These are phyloP conservation scores for Trichoderma arundinaceum DNA, from an alignment of 2,329 filamentous ascomycete genomes.

Conservation along the genomic window DNA sequence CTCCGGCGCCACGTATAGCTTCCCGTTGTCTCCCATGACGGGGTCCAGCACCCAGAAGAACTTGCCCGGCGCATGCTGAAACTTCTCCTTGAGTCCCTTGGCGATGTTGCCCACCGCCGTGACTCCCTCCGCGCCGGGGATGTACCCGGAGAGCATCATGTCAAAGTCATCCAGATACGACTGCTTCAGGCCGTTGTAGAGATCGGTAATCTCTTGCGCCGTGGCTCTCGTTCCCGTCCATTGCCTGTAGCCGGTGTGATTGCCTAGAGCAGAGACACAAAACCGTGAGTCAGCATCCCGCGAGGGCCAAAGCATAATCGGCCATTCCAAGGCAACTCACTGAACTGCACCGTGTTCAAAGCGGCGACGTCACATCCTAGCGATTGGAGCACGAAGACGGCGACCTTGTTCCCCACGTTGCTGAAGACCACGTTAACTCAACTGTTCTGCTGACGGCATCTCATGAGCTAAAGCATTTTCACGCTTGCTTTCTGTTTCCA, in stretches of 20 bases:
- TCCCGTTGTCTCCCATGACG: constrained; percentile 96
- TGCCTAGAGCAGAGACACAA: constrained; percentile 64
- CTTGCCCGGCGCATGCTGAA: constrained; percentile 66
- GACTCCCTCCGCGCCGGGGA: constrained; percentile 84
- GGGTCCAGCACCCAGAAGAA: constrained; percentile 99
- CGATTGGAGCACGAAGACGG: constrained; percentile 90
- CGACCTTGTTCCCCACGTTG: constrained; percentile 98
- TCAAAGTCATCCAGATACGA: constrained; percentile 88
- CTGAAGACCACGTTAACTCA: constrained; percentile 53
- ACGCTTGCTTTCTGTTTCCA: constrained; percentile 17
- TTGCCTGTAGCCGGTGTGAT: constrained; percentile 91
- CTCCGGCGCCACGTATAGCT: constrained; percentile 87
- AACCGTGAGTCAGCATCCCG: not conserved
- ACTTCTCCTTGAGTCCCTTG: constrained; percentile 74
- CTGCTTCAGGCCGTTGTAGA: constrained; percentile 84
- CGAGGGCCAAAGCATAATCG: too few relatives aligned
- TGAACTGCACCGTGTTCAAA: constrained; percentile 97
- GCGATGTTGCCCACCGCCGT: constrained; percentile 84
- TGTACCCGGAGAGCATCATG: constrained; percentile 93
- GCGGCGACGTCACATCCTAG: constrained; percentile 92
- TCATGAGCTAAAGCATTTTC: constrained; percentile 17
- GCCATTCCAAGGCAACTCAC: constrained; percentile 57
- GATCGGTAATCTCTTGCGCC: constrained; percentile 79
- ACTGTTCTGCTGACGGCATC: not conserved
- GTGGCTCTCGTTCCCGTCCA: constrained; percentile 84